These are phyloP conservation scores for Globisporangium perplexum DNA, from an alignment of 352 stramenopile genomes.

Conservation along the genomic window DNA sequence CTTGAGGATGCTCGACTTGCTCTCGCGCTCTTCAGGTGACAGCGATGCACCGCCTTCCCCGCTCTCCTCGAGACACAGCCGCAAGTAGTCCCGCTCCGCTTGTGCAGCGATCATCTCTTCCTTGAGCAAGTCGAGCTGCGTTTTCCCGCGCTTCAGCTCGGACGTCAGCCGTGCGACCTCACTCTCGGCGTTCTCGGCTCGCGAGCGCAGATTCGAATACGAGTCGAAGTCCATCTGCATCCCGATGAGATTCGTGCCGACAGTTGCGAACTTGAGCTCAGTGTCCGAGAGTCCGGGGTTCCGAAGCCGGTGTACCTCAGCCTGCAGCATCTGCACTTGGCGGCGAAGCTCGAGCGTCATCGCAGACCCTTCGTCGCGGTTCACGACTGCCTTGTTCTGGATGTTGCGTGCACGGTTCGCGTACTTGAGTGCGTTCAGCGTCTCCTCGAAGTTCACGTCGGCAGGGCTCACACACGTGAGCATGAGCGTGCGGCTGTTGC, in stretches of 20 bases:
- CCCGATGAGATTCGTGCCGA: conserved; percentile 57
- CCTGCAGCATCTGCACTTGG: conserved; percentile 77
- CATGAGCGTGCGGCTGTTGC: conserved; percentile 91
- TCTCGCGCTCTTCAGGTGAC: conserved; percentile 34
- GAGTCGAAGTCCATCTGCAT: conserved; percentile 73
- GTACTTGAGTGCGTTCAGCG: conserved; percentile 90
- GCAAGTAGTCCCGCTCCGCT: conserved; percentile 74
- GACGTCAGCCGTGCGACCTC: conserved; percentile 66
- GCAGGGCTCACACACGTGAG: conserved; percentile 90
- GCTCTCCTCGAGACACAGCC: conserved; percentile 61
- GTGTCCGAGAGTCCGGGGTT: conserved; percentile 78
- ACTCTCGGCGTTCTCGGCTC: conserved; percentile 75
- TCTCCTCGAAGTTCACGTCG: conserved; percentile 90
- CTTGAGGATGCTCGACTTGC: conserved; percentile 61
- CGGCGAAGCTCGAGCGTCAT: conserved; percentile 69
- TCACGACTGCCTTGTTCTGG: conserved; percentile 86
- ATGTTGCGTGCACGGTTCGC: conserved; percentile 89
- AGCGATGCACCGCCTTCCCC: conserved; percentile 12
- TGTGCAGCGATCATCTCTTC: conserved; percentile 85
- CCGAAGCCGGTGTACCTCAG: conserved; percentile 73
- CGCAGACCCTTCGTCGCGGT: conserved; percentile 72
- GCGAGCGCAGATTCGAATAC: conserved; percentile 60
- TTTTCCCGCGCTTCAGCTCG: conserved; percentile 75
- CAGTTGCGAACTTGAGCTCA: conserved; percentile 60
- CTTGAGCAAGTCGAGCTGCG: conserved; percentile 72